phyloP scores from a whole-genome alignment of 2,329 filamentous ascomycete genomes.

The Grosmannia clavigera region DNA sequence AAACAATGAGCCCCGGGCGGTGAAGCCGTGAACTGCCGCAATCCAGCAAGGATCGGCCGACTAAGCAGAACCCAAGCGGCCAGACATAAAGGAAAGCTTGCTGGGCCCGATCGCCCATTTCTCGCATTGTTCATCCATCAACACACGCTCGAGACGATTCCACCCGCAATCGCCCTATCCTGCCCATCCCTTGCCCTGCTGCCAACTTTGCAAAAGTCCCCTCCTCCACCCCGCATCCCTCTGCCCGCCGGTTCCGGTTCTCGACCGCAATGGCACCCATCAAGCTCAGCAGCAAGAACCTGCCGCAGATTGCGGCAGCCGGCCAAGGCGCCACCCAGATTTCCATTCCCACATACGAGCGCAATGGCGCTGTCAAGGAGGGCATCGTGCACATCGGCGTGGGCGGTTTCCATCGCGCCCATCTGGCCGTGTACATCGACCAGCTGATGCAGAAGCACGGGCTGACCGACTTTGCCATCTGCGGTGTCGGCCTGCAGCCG shows the following conservation, averaged over 20 bases:
- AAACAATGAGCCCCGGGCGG: no score
- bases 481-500: conserved; percentile 37
- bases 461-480: conserved; percentile 34
- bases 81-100: no score
- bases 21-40: no score
- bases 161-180: no score
- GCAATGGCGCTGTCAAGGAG: conserved; percentile 31
- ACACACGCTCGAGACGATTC: no score
- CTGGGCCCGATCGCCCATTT: no score
- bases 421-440: conserved; percentile 39
- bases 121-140: no score
- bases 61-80: no score
- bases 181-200: no score
- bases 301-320: conserved; percentile 20
- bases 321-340: conserved; percentile 11
- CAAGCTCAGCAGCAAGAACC: conserved; percentile 26
- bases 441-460: conserved; percentile 32
- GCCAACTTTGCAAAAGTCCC: no score
- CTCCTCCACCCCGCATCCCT: neutral
- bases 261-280: conserved; percentile 10
- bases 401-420: conserved; percentile 41
- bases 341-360: conserved; percentile 30
- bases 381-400: conserved; percentile 43
- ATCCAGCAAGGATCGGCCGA: no score
- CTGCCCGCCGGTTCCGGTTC: no score